Base-by-base conservation (phyloP, 1,284 basidiomycete genomes). In the Sphaerobolus stellatus region DNA sequence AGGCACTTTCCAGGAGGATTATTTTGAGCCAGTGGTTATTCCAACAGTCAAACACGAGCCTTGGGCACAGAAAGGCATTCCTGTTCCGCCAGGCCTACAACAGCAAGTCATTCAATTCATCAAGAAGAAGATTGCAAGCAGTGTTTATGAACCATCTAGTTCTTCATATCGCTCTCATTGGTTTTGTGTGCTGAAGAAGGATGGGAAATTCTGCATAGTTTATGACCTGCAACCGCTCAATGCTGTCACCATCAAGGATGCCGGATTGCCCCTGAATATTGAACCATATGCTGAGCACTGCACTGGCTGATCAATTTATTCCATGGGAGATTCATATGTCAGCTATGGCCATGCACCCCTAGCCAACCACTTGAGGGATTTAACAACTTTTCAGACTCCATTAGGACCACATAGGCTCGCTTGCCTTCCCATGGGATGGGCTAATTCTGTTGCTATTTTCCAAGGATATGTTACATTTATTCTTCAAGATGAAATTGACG, bases 371-470 rank as follows among this genome's bases (percentile, higher is more conserved):
- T 59, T 20, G n/a, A n/a, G 65, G 1, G 64, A 67, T 16, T 40
- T 66, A 1, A n/a, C 59, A 27, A 68, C 57, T 6, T 71, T 61
- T 56, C 67, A 57, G 58, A 69, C 60, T 14, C 64, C 58, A 34
- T 58, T 57, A 48, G 61, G 22, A 44, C 56, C 62, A 4, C 51
- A 62, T 14, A 60, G 62, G 16, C 61, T 73, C 0, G 57, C 54
- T 0, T 64, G 59, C 0, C 54, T 75, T 0, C 74, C 71, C 0
- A 73, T 72, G 71, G 75, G 74, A 0, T 76, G 66, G 66, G 73
- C 72, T 0, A 74, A 76, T 47, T 74, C 68, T 0, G 67, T 72
- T 0, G 67, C 67, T 0, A 69, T 73, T 13, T 69, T 72, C 44
- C 70, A 75, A 53, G 66, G 68, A 36, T 62, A 71, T 52, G 60